Evolutionary conservation across 768 basidiomycete genomes (phyloP), one percentile per base, ranked within the genome.

Genomic region (Pisolithus sp.): DNA sequence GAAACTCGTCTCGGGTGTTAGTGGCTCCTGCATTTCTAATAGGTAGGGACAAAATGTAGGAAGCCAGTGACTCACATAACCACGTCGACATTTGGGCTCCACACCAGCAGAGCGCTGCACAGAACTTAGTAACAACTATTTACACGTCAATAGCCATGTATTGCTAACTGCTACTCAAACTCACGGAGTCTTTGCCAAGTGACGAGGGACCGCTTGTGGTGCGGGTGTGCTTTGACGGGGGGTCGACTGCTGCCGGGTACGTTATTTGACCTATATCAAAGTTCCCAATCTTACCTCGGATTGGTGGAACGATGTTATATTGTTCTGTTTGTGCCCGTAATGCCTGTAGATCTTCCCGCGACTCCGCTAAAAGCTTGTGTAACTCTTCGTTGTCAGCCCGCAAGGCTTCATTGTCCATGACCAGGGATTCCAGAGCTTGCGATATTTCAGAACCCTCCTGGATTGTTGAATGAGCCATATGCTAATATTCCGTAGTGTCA

Each of bases 371-470:
- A 8, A 93, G 67, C 44, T 77, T 78, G 52, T 88, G 85, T 45
- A 95, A 68, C 61, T 95, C 90, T 7, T 79, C 76, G 53, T 89
- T 91, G 60, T 92, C 90, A 18, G 80, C 82, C 66, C 89, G 89
- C 48, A 94, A 70, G 23, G 76, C 75, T 57, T 93, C 89, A 59
- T 93, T 95, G 59, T 90, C 89, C 31, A 83, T 80, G 7, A 93
- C 91, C 28, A 95, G 74, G n/a, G 85, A 82, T 63, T 92, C 90
- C 13, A 96, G 71, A 12, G 93, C 82, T 49, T 75, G 71, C 31
- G 76, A 81, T 17, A 89, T 69, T 59, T 88, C 86, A 15, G 76
- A 66, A 49, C 83, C 75, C 45, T 82, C 81, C 10, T 60, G 57
- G 18, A 59, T 50, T 20, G 55, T 23, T 31, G 75, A 66, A 46